Conservation (phyloP, 306 rosid species). For the Cucumis melo region DNA sequence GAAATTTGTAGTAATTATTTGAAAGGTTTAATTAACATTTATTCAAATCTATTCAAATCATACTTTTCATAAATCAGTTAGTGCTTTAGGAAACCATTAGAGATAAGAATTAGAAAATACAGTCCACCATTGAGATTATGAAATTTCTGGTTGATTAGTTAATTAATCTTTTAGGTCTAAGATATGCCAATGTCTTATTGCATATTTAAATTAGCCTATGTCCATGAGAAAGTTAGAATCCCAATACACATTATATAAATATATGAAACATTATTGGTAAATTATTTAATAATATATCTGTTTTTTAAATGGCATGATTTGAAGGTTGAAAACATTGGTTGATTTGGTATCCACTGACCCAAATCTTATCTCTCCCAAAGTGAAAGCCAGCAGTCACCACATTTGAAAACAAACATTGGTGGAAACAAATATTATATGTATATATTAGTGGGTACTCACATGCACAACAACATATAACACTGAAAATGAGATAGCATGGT, state of each 20-base stretch:
- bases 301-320: background rate
- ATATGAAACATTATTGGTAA: background rate
- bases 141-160: no score
- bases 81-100: background rate
- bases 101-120: no score
- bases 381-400: slow-evolving; percentile 6
- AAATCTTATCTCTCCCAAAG: slow-evolving; percentile 3
- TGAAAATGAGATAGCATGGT: no score
- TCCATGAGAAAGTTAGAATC: background rate
- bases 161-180: background rate
- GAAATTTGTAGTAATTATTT: no score
- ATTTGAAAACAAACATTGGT: background rate
- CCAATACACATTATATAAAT: background rate
- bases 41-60: no score
- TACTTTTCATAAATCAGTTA: background rate
- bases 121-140: background rate
- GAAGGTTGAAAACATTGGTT: background rate
- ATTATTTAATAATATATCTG: background rate
- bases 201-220: background rate
- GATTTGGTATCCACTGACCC: background rate
- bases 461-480: background rate
- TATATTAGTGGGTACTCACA: background rate
- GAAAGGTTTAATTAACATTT: no score
- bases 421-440: background rate
- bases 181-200: background rate